These are phyloP conservation scores for Stephanodiscus minutulus DNA, from an alignment of 108 stramenopile species.

Conservation along the genomic window DNA sequence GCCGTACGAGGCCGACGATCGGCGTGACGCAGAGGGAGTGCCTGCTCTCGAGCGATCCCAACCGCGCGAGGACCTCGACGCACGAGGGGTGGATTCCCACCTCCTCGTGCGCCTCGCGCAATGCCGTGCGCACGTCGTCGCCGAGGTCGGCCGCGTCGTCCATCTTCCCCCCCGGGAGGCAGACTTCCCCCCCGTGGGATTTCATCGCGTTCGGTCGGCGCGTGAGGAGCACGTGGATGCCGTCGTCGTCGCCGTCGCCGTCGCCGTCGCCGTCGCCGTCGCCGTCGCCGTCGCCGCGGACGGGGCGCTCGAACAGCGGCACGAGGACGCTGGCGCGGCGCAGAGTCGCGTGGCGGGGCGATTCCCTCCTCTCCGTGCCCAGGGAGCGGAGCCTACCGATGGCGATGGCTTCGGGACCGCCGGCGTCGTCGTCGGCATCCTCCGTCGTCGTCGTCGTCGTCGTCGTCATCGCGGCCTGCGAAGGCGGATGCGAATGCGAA, in stretches of 20 bases:
- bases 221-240: slow-evolving; percentile 59
- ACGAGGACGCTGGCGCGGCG: slow-evolving; percentile 47
- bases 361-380: slow-evolving; percentile 34
- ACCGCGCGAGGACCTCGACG: slow-evolving; percentile 42
- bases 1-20: slow-evolving; percentile 50
- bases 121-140: slow-evolving; percentile 62
- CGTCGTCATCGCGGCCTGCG: neutral
- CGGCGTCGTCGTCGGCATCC: too few relatives aligned
- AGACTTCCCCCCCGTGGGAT: slow-evolving; percentile 75
- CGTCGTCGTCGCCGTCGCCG: neutral
- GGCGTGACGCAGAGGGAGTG: slow-evolving; percentile 68
- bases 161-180: slow-evolving; percentile 71
- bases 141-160: slow-evolving; percentile 58
- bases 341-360: slow-evolving; percentile 21
- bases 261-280: neutral
- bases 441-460: neutral
- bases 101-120: slow-evolving; percentile 74
- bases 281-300: too few relatives aligned
- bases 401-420: too few relatives aligned
- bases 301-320: slow-evolving; percentile 50
- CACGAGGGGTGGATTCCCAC: slow-evolving; percentile 54
- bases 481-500: neutral
- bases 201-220: slow-evolving; percentile 52
- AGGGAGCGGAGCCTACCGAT: slow-evolving; percentile 11
- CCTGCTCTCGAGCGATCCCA: slow-evolving; percentile 55